Evolutionary conservation across 2,329 filamentous ascomycete genomes (phyloP), one percentile per base, ranked within the genome.

Genomic region (Verticillium nonalfalfae): DNA sequence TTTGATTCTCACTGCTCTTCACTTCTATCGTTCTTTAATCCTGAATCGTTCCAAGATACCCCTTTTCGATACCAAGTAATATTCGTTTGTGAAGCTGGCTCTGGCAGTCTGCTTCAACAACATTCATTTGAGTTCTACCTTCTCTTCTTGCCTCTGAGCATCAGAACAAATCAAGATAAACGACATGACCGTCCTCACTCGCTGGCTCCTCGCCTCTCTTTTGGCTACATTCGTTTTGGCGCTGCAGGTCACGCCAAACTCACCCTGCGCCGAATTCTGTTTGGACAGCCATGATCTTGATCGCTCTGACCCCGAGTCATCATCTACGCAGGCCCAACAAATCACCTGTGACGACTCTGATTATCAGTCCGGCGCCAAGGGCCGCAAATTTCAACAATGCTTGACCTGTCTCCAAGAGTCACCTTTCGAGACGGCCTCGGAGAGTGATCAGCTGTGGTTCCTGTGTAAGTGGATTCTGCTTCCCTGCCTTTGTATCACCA

Each of bases 361-460:
- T 4, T 81, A 80, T 61, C 68, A 69, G 31, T 73, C 68, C 14
- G 69, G 74, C 2, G 34, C 72, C 0, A 58, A 68, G 2, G 82
- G 82, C 1, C 72, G 73, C 59, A 82, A 79, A 66, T 81, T 81
- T 68, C 72, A 79, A 66, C 71, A 70, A 14, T 85, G 83, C 67
- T 73, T 85, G 69, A 76, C 71, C 40, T 85, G 83, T 67, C 72
- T 85, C 34, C 79, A 85, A 67, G 76, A 76, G 34, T 85, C 82
- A 70, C 75, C 74, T 10, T 83, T 78, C 63, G 68, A 73, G 2
- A 72, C 79, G 39, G 80, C 76, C 1, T 61, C 62, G 7, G 81
- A 85, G 70, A 84, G 71, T 60, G 83, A 85, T 64, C 80, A 82
- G 63, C 74, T 75, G 57, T 85, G 82, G 82, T 85, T 85, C 63